Conservation (phyloP, 441 rosid genomes). For the Dalechampia spathulata region DNA sequence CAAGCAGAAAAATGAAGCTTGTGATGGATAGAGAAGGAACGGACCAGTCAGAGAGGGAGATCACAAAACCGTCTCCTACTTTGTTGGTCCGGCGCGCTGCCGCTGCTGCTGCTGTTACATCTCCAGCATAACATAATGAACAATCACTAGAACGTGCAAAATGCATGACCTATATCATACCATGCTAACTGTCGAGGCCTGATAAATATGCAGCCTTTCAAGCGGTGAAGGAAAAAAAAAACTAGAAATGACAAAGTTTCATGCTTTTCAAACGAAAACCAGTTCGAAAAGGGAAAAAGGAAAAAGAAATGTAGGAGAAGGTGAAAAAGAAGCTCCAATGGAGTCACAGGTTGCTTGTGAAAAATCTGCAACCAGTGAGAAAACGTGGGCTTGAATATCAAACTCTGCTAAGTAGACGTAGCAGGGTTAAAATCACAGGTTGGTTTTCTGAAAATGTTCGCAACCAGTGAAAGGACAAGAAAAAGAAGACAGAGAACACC, state of each 20-base stretch:
- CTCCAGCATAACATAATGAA: conserved; percentile 23
- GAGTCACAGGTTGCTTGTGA: conserved; percentile 26
- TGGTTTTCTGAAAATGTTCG: conserved; percentile 23
- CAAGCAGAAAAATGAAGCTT: conserved; percentile 41
- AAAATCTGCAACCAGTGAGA: conserved; percentile 37
- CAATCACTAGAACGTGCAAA: conserved; percentile 1
- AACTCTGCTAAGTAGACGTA: neutral
- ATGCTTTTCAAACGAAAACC: neutral
- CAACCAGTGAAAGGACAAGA: conserved; percentile 21
- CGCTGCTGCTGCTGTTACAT: no score
- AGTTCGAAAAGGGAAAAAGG: no score
- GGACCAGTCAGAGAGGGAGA: conserved; percentile 53
- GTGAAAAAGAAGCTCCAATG: conserved; percentile 9
- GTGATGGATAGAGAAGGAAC: conserved; percentile 19
- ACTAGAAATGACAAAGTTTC: neutral
- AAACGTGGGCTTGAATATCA: neutral
- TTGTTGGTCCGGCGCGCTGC: no score
- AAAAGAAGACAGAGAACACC: neutral
- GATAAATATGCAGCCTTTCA: conserved; percentile 44
- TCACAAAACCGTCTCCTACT: conserved; percentile 77
- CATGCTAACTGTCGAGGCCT: neutral
- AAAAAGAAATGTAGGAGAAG: neutral
- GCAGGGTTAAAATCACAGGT: conserved; percentile 13
- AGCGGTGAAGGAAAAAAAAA: neutral
- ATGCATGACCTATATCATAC: neutral